Evolutionary conservation across 257 asterid species (phyloP), one percentile per base, ranked within the genome.

Genomic region (Petunia axillaris): DNA sequence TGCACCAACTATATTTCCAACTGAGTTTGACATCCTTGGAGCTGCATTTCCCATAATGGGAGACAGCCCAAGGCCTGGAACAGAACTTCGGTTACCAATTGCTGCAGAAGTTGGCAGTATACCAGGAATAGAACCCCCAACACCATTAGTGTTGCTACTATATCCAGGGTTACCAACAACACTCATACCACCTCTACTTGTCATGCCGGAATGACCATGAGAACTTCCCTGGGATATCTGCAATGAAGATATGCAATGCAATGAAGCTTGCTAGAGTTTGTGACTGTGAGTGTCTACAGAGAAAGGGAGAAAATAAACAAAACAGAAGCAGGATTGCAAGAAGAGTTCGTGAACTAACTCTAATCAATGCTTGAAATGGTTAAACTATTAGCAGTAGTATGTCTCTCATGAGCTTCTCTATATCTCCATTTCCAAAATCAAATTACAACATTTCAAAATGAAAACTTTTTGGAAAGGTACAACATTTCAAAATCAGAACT

Each of bases 121-220:
- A 79, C 98, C 98, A 73, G 99, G 99, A 79, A 94, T 90, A 70
- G 98, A 94, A 85, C 97, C 96, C 83, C 98, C 97, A 82, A 89
- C 93, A 57, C 97, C 97, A 80, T 87, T 94, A 16, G 89, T 79
- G 88, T 86, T 91, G 83, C 91, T 87, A 81, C 79, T 87, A 84
- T 89, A 94, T 73, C 98, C 99, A 74, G 92, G 94, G 85, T 89
- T 96, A 80, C 99, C 98, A 66, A 91, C 90, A 65, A 90, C 92
- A 85, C 81, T 86, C 92, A 96, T 88, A 75, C 91, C 98, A 84
- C 96, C 95, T 88, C 98, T 89, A 82, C 76, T 91, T 55, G 90
- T 78, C 91, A 96, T 90, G 84, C 96, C 98, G 67, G 99, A 89
- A 89, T 90, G 97, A 84, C 89, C 96, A 86, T 92, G 99, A 46